Percentiles rank a stretch among this genome's conserved stretches.
These are phyloP conservation scores for carrot (Daucus carota) DNA, from an alignment of 129 eudicot species.

Conservation along the genomic window DNA sequence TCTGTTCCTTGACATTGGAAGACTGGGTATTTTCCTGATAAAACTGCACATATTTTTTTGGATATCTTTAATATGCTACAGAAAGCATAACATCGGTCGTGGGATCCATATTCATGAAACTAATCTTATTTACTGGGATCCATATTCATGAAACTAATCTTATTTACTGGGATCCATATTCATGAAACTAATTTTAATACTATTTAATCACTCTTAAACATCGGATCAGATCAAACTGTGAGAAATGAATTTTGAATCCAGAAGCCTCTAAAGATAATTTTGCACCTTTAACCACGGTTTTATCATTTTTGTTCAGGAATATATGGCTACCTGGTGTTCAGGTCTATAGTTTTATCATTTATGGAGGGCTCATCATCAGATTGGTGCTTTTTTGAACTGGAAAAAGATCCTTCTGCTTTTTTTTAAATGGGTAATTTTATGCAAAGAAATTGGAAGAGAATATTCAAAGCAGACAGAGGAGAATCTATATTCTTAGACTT, in stretches of 20 bases:
- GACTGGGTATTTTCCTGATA: background rate
- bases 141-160: no score
- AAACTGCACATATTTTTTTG: background rate
- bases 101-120: no score
- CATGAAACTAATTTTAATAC: background rate
- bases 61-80: background rate
- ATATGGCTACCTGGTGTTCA: background rate
- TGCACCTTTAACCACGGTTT: background rate
- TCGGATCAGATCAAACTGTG: background rate
- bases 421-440: background rate
- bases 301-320: background rate
- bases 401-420: background rate
- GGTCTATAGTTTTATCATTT: no score
- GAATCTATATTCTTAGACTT: background rate
- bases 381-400: background rate
- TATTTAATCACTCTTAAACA: background rate
- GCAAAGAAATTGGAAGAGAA: background rate
- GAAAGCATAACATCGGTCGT: background rate
- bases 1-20: background rate
- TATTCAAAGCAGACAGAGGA: background rate
- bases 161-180: no score
- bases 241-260: background rate
- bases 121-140: no score
- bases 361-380: background rate
- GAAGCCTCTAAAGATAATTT: background rate